Percentiles rank a stretch among this genome's conserved stretches.
Conservation (phyloP, 331 rosid species). For the Quercus lobata region DNA sequence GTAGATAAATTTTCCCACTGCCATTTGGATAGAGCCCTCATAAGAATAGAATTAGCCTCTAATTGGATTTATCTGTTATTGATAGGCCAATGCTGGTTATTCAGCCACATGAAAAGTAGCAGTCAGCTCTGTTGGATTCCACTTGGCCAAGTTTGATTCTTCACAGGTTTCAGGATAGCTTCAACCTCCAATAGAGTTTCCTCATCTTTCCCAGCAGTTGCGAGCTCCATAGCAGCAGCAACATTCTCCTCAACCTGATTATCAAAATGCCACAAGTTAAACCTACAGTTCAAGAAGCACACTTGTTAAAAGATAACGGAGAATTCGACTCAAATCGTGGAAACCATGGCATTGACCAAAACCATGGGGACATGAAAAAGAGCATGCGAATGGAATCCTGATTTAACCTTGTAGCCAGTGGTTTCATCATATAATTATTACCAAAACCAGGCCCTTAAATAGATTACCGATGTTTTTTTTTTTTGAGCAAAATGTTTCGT, state of each 20-base stretch:
- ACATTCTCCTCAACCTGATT: constrained; percentile 78
- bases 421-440: not conserved
- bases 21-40: too few relatives aligned
- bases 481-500: not conserved
- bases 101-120: not conserved
- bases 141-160: constrained; percentile 88
- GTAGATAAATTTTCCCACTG: too few relatives aligned
- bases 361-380: not conserved
- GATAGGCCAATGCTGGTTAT: not conserved
- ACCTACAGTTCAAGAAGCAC: not conserved
- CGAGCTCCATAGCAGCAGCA: constrained; percentile 74
- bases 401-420: not conserved
- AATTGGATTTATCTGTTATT: not conserved
- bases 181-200: constrained; percentile 59
- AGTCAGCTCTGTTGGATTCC: constrained; percentile 69
- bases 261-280: constrained; percentile 8
- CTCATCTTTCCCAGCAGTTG: constrained; percentile 53
- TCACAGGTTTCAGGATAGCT: constrained; percentile 71
- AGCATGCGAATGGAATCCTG: not conserved
- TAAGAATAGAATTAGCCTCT: too few relatives aligned
- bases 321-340: not conserved
- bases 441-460: not conserved
- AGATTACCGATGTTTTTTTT: not conserved
- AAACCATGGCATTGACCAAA: not conserved
- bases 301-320: not conserved